Conservation (phyloP, 2,329 filamentous ascomycete genomes). For the Paraconiothyrium brasiliense region DNA sequence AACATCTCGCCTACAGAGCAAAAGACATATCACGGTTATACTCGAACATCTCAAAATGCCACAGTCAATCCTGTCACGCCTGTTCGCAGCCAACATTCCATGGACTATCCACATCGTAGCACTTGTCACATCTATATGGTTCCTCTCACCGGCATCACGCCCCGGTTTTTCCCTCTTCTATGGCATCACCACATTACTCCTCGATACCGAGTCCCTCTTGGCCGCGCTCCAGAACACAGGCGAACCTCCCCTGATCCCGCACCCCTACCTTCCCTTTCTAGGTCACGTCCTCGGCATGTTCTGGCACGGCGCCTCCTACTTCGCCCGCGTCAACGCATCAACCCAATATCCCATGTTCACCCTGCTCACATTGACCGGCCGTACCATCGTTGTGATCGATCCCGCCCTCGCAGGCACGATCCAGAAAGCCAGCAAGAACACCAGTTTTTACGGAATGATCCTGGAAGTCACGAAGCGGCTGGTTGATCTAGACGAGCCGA, state of each 20-base stretch:
- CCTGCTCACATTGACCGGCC: constrained; percentile 53
- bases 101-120: constrained; percentile 17
- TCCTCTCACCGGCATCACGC: not conserved
- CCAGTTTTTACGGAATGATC: constrained; percentile 56
- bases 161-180: constrained; percentile 11
- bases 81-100: constrained; percentile 18
- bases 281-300: constrained; percentile 58
- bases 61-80: constrained; percentile 8
- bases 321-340: constrained; percentile 47
- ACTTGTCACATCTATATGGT: constrained; percentile 5
- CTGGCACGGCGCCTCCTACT: constrained; percentile 42
- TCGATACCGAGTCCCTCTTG: constrained; percentile 23
- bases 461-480: constrained; percentile 51
- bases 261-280: constrained; percentile 53
- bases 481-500: constrained; percentile 38
- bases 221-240: constrained; percentile 29
- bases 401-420: constrained; percentile 51
- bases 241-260: constrained; percentile 53
- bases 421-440: constrained; percentile 48
- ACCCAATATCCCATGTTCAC: constrained; percentile 49
- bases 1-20: no score
- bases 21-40: no score
- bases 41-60: not conserved
- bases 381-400: constrained; percentile 55
- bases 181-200: constrained; percentile 12